Percentiles rank a stretch among this genome's conserved stretches.
These are phyloP conservation scores for Taxawa tesnikishii DNA, from an alignment of 2,329 filamentous ascomycete species.

Conservation along the genomic window DNA sequence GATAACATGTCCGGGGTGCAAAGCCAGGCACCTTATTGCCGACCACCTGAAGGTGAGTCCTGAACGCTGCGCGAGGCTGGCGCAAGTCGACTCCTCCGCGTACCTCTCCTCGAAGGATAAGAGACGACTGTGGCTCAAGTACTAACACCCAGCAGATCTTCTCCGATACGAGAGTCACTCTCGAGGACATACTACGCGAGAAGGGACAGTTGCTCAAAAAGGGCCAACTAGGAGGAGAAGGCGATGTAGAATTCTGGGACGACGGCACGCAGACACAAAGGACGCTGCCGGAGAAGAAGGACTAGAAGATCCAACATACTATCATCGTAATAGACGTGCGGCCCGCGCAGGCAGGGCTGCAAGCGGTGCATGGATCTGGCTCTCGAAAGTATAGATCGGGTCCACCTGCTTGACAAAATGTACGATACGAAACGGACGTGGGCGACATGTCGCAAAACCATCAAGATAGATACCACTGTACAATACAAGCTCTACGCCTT, in stretches of 20 bases:
- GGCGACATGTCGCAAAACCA: slow-evolving; percentile 1
- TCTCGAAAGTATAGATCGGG: too few species aligned
- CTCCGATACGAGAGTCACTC: slow-evolving; percentile 54
- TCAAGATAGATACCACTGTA: slow-evolving; percentile 5
- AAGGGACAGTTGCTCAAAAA: slow-evolving; percentile 64
- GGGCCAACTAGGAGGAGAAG: slow-evolving; percentile 59
- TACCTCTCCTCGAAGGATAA: too few species aligned
- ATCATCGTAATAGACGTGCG: too few species aligned
- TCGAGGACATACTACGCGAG: slow-evolving; percentile 67
- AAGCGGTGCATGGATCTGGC: too few species aligned
- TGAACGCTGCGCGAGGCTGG: too few species aligned
- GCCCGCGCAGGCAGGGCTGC: too few species aligned
- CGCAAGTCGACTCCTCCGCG: too few species aligned
- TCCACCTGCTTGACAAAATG: too few species aligned
- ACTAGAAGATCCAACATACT: too few species aligned
- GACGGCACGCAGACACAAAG: slow-evolving; percentile 33
- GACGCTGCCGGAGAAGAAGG: slow-evolving; percentile 1
- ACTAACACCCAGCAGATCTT: slow-evolving; percentile 46
- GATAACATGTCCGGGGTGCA: slow-evolving; percentile 77
- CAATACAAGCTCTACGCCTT: slow-evolving; percentile 12
- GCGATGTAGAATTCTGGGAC: slow-evolving; percentile 88
- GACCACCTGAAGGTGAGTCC: slow-evolving; percentile 67
- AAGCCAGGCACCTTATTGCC: slow-evolving; percentile 79
- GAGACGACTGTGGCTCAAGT: too few species aligned
- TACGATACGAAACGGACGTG: slow-evolving; percentile 4